Evolutionary conservation across 2,329 filamentous ascomycete genomes (phyloP).

Genomic region (Gaeumannomyces tritici): DNA sequence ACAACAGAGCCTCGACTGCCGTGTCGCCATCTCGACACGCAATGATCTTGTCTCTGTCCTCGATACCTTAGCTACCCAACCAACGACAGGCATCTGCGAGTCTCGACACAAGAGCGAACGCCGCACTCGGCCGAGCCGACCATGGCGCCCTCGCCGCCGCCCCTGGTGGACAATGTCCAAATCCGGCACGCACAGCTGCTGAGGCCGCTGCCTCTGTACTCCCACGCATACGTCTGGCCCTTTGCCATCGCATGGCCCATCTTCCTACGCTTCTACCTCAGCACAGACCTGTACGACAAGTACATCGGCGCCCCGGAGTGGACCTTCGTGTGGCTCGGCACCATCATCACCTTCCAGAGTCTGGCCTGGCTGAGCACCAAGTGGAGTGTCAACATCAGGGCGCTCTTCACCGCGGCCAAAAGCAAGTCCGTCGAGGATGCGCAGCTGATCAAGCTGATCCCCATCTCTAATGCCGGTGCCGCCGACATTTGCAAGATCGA

Average conservation of each 20-base stretch:
- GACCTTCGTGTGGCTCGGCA: conserved; percentile 91
- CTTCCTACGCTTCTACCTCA: conserved; percentile 83
- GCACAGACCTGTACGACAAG: conserved; percentile 73
- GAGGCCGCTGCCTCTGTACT: conserved; percentile 69
- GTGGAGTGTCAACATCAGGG: conserved; percentile 87
- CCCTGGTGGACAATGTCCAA: conserved; percentile 84
- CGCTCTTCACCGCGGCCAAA: conserved; percentile 68
- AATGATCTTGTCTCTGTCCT: neutral
- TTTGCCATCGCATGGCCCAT: conserved; percentile 86
- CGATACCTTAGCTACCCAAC: neutral
- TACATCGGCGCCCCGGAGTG: conserved; percentile 93
- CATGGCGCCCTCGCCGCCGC: conserved; percentile 34
- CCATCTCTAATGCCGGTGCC: conserved; percentile 77
- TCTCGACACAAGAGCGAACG: neutral
- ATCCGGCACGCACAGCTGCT: conserved; percentile 83
- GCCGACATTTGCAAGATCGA: conserved; percentile 79
- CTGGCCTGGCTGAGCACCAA: conserved; percentile 93
- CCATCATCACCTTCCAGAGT: conserved; percentile 79
- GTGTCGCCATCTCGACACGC: neutral
- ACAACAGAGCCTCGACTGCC: neutral
- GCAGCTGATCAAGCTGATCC: conserved; percentile 84
- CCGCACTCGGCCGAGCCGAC: conserved; percentile 1
- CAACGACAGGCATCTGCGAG: neutral
- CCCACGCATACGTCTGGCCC: conserved; percentile 89
- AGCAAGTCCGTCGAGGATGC: conserved; percentile 65